Evolutionary conservation across 1,139 yeast genomes (phyloP), one percentile per base, ranked within the genome.

Genomic region (Candida tetrigidarum): DNA sequence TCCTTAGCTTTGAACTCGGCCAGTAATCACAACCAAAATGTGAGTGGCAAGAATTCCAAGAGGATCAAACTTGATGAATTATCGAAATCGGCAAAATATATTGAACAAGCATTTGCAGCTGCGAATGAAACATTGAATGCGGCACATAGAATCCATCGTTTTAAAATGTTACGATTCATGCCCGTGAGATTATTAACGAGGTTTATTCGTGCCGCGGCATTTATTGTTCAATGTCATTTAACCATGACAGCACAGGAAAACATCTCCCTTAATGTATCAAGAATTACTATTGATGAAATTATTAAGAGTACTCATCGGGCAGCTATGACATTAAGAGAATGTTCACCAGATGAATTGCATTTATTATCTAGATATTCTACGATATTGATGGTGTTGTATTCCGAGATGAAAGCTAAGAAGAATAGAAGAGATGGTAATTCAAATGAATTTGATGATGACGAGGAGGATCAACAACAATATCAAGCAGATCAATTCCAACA

Each of bases 181-280:
- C 97, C 98, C 0, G 92, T 90, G 11, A 72, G 97, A 51, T 91
- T 97, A 96, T 83, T 87, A 4, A 86, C 91, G 1, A 73, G 96
- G 48, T 83, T 90, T 29, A 92, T 92, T n/a, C 80, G 95, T 55
- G 91, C 97, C 0, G 92, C 90, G 5, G 95, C 96, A 2, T 92
- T 91, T 60, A 78, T 92, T 45, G 96, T 92, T 9, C 91, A 91
- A 61, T 87, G 96, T 58, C 85, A 86, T 56, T 65, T 86, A 44
- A 83, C 91, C 0, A 72, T 86, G 35, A 82, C 88, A 0, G 81
- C 81, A 42, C 67, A 74, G 54, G 63, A 66, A 40, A 64, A 64
- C 44, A 51, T 59, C 37, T 27, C 43, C 4, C 61, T 86, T 36
- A 77, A 84, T 8, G 62, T 86, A 34, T 80, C 87, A 34, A 78